These are phyloP conservation scores for Euphorbia lathyris DNA, from an alignment of 345 rosid genomes.

Conservation along the genomic window DNA sequence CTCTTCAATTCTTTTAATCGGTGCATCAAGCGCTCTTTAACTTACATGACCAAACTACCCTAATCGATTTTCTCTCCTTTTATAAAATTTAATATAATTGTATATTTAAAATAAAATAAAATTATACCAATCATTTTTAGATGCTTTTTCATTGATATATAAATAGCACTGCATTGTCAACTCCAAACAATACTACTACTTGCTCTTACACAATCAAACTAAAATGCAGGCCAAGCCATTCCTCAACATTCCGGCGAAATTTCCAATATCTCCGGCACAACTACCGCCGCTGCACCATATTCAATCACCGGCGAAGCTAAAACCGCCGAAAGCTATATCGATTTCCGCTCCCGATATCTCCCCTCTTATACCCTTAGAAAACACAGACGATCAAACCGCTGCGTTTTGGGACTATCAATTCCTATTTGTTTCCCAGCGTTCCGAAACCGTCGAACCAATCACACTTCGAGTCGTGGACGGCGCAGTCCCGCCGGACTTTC, in stretches of 20 bases:
- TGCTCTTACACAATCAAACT: neutral
- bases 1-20: too few species aligned
- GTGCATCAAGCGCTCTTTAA: too few species aligned
- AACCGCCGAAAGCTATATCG: constrained; percentile 44
- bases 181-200: neutral
- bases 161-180: too few species aligned
- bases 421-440: constrained; percentile 69
- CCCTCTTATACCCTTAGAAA: constrained; percentile 1
- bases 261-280: constrained; percentile 28
- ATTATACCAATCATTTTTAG: too few species aligned
- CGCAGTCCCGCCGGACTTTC: constrained; percentile 62
- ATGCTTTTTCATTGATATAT: too few species aligned
- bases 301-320: constrained; percentile 22
- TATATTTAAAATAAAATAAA: too few species aligned
- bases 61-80: too few species aligned
- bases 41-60: too few species aligned
- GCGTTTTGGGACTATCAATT: constrained; percentile 90
- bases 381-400: constrained; percentile 41
- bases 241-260: constrained; percentile 29
- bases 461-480: constrained; percentile 50
- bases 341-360: constrained; percentile 38
- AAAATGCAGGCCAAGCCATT: constrained; percentile 38
- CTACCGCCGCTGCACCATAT: constrained; percentile 30
- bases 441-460: constrained; percentile 51
- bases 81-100: too few species aligned